Evolutionary conservation across 1,139 yeast genomes (phyloP).

Genomic region (Pichia inconspicua): DNA sequence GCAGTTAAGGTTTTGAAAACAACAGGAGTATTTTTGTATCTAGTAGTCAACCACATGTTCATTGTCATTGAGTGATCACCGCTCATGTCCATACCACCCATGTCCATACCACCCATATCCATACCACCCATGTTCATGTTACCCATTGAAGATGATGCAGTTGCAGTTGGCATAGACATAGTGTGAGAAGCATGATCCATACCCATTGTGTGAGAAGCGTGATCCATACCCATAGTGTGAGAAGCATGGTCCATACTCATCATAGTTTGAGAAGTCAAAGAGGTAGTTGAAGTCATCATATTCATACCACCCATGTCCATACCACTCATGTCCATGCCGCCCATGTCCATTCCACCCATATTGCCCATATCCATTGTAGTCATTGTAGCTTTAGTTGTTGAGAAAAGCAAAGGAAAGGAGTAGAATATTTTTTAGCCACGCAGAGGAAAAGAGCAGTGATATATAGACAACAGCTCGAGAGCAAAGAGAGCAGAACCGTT

Average conservation of each 20-base stretch:
- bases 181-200: neutral
- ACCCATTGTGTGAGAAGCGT: neutral
- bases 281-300: slow-evolving; percentile 1
- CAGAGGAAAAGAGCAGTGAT: too few relatives aligned
- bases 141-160: neutral
- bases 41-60: slow-evolving; percentile 51
- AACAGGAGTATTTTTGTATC: slow-evolving; percentile 50
- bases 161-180: neutral
- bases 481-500: too few relatives aligned
- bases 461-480: too few relatives aligned
- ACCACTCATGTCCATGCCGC: slow-evolving; percentile 14
- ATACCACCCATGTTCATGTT: slow-evolving; percentile 3
- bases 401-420: neutral
- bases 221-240: neutral
- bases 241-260: neutral
- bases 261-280: neutral
- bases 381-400: too few relatives aligned
- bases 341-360: slow-evolving; percentile 5
- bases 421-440: too few relatives aligned
- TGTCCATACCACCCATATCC: slow-evolving; percentile 5
- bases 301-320: slow-evolving; percentile 13
- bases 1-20: slow-evolving; percentile 50
- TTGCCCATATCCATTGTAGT: neutral
- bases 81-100: slow-evolving; percentile 11
- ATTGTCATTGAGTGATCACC: slow-evolving; percentile 38